Base-by-base conservation (phyloP, 2,329 filamentous ascomycete genomes). In the Fusarium sp. region DNA sequence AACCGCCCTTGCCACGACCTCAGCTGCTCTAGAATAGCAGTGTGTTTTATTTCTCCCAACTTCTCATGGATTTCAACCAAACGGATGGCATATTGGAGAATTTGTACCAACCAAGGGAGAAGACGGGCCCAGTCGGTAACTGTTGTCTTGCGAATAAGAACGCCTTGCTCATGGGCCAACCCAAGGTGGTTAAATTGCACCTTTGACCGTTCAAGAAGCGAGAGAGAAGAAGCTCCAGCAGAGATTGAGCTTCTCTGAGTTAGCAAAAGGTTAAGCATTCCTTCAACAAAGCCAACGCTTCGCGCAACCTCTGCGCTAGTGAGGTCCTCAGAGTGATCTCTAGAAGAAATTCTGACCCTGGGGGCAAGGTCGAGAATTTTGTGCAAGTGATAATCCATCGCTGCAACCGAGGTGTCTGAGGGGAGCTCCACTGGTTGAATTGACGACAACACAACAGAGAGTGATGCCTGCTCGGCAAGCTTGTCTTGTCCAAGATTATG, bases 261-360 rank as follows among this genome's bases (percentile, higher is more conserved):
- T 14, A 92, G 74, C 2, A 87, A 76, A n/a, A 88, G 80, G 60
- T 90, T 85, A 29, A 98, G 81, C 60, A 97, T 84, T 25, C 94
- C 93, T 76, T 99, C 96, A n/a, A 97, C 82, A 67, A 92, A 92
- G 0, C 93, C 93, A 47, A 92, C 86, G 75, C 93, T 94, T 74
- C 94, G 87, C 40, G 87, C 85, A 10, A 96, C 86, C 71, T 97
- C 93, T 11, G 92, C 90, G 40, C 89, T 85, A 42, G 91, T 97
- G 37, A 99, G 80, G 67, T 99, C 96, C 36, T 92, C 90, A 1
- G 92, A 93, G 77, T 97, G 93, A 49, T 93, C 90, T 66, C 89
- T 85, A 11, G 88, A 82, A 29, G 90, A 85, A 40, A 86, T 82
- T 72, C 95, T 87, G 48, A 91, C 87, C 68, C 86, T 85, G 17